Base-by-base conservation (phyloP, 73 alveolate genomes). In the Paramecium biaurelia region DNA sequence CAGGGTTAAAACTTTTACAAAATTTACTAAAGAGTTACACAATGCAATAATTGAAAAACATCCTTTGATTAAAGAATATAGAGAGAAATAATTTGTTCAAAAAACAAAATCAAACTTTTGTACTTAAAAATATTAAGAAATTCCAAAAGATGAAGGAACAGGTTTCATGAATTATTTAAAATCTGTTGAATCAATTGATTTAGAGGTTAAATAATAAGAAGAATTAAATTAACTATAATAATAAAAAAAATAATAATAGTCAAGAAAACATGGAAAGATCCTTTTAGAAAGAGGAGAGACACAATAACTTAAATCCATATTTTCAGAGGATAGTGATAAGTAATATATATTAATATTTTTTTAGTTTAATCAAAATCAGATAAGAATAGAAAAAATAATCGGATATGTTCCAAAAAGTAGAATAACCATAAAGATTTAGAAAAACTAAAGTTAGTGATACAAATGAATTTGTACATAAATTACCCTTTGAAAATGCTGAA, bases 151-250 rank as follows among this genome's bases (percentile, higher is more conserved):
- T 26, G 47, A 74, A 74, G 87, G 47, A 38, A 43, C 59, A 14
- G 87, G 87, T 32, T 74, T 74, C 18, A 21, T 74, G 32, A 38
- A 74, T 74, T 74, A 74, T 38, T 74, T 74, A 35, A 74, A 38
- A 74, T 35, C 67, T 74, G 87, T 43, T 28, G 47, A 74, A 35
- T 30, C 41, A 15, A 74, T 74, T 32, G 87, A 74, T 34, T 35
- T 38, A 35, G 87, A 74, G 12, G 87, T 74, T 9, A 30, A 74
- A 74, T 35, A 38, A 37, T 35, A 74, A 43, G 63, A 38, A 34
- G 87, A 32, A 74, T 38, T 35, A 74, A 32, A 35, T 14, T 53
- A 53, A 53, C 12, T 53, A 14, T 53, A 53, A 53, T 53, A 53
- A 53, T 53, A 18, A 53, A 53, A 53, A 5, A 53, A 53, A 18